Evolutionary conservation across 1,139 yeast species (phyloP), one percentile per base, ranked within the genome.

Genomic region (Pneumocystis canis): DNA sequence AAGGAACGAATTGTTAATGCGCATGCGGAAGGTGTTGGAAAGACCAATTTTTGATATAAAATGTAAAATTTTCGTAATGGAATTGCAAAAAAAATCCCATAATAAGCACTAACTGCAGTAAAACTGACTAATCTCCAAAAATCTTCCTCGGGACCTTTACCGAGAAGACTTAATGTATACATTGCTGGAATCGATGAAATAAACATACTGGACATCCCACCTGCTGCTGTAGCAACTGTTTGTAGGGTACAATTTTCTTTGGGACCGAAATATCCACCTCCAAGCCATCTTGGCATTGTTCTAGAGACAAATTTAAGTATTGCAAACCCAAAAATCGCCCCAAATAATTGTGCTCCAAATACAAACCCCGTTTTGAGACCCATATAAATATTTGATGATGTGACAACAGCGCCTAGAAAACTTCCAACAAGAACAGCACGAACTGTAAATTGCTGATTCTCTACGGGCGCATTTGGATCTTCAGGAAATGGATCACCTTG

Each of bases 361-460:
- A 63, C 61, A 61, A 63, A 63, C 14, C 65, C 65, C n/a, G 65
- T 63, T 40, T 63, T 63, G 35, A 63, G 60, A 5, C 65, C 65
- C 30, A 63, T 56, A 56, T 63, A 63, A 35, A 63, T 63, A 60
- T 63, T 63, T 31, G 65, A 63, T 5, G 65, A 61, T 5, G 64
- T 57, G 33, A 63, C 65, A n/a, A 63, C 60, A 16, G 62, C 61
- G 5, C 65, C 65, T 11, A 63, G 59, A 11, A 60, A 39, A 20
- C 60, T 57, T 5, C 65, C 65, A 2, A 63, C 58, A 41, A 59
- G 32, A 4, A 63, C 40, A 18, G 65, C 65, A 7, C 65, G 63
- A 14, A 63, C 18, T n/a, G 63, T 63, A 20, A 63, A 54, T 25
- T 61, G 63, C 1, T 31, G 59, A 18, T 28, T 60, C 28, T 63